Base-by-base conservation (phyloP, 192 early-diverging fungal genomes). In the Entomortierella chlamydospora region DNA sequence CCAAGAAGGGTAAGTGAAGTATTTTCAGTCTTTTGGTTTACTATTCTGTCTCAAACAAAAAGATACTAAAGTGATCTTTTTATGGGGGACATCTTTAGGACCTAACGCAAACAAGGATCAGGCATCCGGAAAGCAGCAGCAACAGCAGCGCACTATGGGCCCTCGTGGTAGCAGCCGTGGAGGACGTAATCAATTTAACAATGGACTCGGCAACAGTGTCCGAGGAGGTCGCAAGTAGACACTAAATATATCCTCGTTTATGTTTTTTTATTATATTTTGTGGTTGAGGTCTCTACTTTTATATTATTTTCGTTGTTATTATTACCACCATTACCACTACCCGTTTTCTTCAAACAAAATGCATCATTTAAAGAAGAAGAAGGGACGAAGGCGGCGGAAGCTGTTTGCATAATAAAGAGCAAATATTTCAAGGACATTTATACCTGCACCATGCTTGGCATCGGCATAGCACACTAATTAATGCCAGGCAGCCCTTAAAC, bases 161-260 rank as follows among this genome's bases (percentile, higher is more conserved):
- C 55, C 74, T 28, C 74, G 74, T 22, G 68, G 68, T 29, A 49
- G 47, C 45, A 22, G 49, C 20, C 74, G 74, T 39, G 74, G 74
- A 29, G 67, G 68, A 53, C 74, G 74, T 33, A 79, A 79, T 58
- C 74, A 69, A 58, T 79, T 79, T 53, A 70, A 70, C 63, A 79
- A 79, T 41, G 74, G 74, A 52, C 68, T 79, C 64, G 74, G 74
- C 47, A 79, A 79, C 74, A 79, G 74, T 29, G 74, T 79, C 26
- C 61, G 74, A 43, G 74, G 74, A 23, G 74, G 74, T 30, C 74
- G 74, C 67, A 69, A 79, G 68, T 64, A 79, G 41, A 52, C 22
- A 11, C 22, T 9, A 7, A 15, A 2, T 20, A 43, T 20, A 61
- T 49, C 28, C n/a, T n/a, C n/a, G n/a, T n/a, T 22, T 34, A 22